Conservation (phyloP, 176 grass and related monocot genomes). For the Miscanthus lutarioriparius region DNA sequence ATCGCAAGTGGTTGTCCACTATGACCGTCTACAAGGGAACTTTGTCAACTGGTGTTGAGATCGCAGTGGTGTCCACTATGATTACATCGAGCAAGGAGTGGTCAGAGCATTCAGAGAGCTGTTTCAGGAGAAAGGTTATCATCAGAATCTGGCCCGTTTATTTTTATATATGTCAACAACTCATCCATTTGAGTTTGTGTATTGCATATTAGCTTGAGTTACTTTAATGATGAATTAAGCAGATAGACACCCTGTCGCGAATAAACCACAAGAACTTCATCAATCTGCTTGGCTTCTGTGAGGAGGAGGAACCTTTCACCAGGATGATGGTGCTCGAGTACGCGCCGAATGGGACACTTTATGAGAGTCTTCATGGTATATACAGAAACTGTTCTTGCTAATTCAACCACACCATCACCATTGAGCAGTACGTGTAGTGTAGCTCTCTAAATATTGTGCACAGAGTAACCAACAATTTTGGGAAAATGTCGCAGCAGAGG, state of each 20-base stretch:
- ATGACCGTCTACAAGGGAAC: conserved; percentile 98
- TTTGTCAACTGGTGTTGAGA: conserved; percentile 76
- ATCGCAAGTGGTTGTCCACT: too few species aligned
- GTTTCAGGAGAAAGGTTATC: conserved; percentile 72
- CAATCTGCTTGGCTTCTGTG: conserved; percentile 75
- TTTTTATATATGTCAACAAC: neutral
- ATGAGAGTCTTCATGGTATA: conserved; percentile 69
- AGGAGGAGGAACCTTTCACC: conserved; percentile 84
- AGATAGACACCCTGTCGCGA: conserved; percentile 67
- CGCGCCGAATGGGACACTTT: conserved; percentile 62
- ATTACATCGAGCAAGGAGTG: conserved; percentile 62
- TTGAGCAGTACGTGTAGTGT: neutral
- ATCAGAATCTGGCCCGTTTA: neutral
- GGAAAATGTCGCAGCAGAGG: conserved; percentile 46
- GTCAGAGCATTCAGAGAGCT: conserved; percentile 54
- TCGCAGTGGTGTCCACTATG: conserved; percentile 64
- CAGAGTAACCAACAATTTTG: neutral
- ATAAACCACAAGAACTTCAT: conserved; percentile 94
- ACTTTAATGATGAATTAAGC: conserved; percentile 6
- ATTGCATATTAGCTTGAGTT: neutral
- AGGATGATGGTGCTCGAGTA: conserved; percentile 88
- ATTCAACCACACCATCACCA: neutral
- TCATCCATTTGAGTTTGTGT: neutral
- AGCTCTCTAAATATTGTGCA: neutral
- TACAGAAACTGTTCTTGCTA: conserved; percentile 3